Evolutionary conservation across 1,284 basidiomycete genomes (phyloP).

Genomic region (Moesziomyces parantarcticus): DNA sequence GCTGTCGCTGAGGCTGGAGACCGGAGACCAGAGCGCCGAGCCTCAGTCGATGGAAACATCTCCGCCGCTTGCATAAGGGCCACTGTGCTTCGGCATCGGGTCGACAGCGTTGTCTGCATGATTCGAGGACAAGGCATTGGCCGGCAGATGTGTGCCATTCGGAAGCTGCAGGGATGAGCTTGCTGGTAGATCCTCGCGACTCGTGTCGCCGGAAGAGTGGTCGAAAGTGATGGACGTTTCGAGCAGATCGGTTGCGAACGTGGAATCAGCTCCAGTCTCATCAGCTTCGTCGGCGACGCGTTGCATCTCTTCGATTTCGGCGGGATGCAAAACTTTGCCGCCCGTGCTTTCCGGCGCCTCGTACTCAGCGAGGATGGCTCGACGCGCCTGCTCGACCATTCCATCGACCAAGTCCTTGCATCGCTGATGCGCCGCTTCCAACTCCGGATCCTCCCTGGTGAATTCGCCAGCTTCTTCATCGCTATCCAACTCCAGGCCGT

Average conservation of each 20-base stretch:
- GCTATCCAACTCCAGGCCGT: slow-evolving; percentile 36
- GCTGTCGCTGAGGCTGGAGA: neutral
- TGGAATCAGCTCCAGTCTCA: slow-evolving; percentile 12
- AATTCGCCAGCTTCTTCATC: slow-evolving; percentile 32
- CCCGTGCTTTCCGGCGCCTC: slow-evolving; percentile 20
- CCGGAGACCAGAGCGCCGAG: no score
- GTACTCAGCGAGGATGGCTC: slow-evolving; percentile 43
- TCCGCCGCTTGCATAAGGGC: slow-evolving; percentile 1
- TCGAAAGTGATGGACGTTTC: slow-evolving; percentile 20
- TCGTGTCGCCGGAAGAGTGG: slow-evolving; percentile 10
- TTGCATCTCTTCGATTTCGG: slow-evolving; percentile 51
- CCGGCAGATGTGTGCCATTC: neutral
- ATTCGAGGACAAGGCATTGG: neutral
- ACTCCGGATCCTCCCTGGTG: slow-evolving; percentile 49
- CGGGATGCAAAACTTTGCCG: slow-evolving; percentile 58
- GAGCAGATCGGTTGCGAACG: slow-evolving; percentile 13
- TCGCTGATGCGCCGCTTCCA: slow-evolving; percentile 50
- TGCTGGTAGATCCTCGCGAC: slow-evolving; percentile 1
- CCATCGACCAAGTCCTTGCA: slow-evolving; percentile 52
- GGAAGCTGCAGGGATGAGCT: slow-evolving; percentile 16
- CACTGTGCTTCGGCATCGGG: no score
- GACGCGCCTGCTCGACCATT: slow-evolving; percentile 51
- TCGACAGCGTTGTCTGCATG: neutral
- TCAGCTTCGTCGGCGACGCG: slow-evolving; percentile 25
- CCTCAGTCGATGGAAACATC: slow-evolving; percentile 38